These are phyloP conservation scores for Sclerotinia sclerotiorum DNA, from an alignment of 2,329 filamentous ascomycete species.

Conservation along the genomic window DNA sequence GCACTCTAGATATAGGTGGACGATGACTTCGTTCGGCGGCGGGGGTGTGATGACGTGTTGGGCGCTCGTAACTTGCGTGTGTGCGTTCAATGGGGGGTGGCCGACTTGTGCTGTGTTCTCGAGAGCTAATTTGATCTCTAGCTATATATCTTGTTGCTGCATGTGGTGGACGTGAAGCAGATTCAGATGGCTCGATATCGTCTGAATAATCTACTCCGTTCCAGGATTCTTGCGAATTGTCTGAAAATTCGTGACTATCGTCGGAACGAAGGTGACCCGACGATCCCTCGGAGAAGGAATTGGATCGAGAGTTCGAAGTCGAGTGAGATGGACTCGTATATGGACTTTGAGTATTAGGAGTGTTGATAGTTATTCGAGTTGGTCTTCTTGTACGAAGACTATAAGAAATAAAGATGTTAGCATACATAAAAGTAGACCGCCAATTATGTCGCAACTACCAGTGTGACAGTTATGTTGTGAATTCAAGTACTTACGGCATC, in stretches of 20 bases:
- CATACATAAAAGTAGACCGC: conserved; percentile 6
- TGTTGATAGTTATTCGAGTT: conserved; percentile 33
- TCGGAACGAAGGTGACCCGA: conserved; percentile 39
- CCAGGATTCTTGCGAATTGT: conserved; percentile 42
- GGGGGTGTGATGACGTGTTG: conserved; percentile 41
- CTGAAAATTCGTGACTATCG: conserved; percentile 43
- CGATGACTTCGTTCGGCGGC: conserved; percentile 40
- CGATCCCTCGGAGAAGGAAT: conserved; percentile 38
- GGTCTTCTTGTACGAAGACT: conserved; percentile 11
- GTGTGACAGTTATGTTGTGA: conserved; percentile 9
- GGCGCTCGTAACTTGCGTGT: conserved; percentile 32
- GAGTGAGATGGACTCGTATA: conserved; percentile 34
- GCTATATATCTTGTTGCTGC: conserved; percentile 33
- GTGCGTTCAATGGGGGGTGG: conserved; percentile 42
- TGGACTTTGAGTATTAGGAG: conserved; percentile 22
- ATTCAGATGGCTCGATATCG: conserved; percentile 58
- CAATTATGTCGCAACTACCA: conserved; percentile 5
- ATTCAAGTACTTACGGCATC: conserved; percentile 30
- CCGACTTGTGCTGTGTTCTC: conserved; percentile 39
- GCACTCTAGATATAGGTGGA: conserved; percentile 44
- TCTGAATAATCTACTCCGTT: conserved; percentile 44
- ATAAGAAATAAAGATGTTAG: neutral
- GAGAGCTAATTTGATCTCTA: conserved; percentile 27
- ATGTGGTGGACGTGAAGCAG: conserved; percentile 49
- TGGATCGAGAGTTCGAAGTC: conserved; percentile 33